Percentiles rank a stretch among this genome's conserved stretches.
These are phyloP conservation scores for Neobulgaria alba DNA, from an alignment of 2,329 filamentous ascomycete genomes.

Conservation along the genomic window DNA sequence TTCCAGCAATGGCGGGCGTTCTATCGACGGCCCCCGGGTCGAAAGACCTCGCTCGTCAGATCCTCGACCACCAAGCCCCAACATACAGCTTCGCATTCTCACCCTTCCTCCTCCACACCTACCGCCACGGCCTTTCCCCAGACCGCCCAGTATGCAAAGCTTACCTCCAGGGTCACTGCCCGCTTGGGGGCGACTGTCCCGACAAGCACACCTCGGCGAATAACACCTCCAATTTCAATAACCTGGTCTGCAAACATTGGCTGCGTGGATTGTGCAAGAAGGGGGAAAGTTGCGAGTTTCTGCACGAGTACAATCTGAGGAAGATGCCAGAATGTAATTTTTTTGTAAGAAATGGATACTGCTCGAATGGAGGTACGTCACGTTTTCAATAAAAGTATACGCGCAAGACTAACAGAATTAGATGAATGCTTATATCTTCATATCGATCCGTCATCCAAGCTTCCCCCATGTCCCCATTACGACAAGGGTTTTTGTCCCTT, in stretches of 20 bases:
- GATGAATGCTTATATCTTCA: constrained; percentile 94
- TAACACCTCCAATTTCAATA: constrained; percentile 33
- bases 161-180: constrained; percentile 79
- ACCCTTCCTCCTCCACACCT: constrained; percentile 73
- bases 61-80: constrained; percentile 48
- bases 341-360: constrained; percentile 87
- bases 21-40: constrained; percentile 21
- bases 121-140: constrained; percentile 74
- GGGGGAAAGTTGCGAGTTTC: constrained; percentile 90
- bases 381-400: no score
- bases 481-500: constrained; percentile 91
- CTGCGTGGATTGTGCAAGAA: constrained; percentile 96
- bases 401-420: constrained; percentile 13
- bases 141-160: constrained; percentile 78
- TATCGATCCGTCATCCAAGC: constrained; percentile 71
- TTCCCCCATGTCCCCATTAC: constrained; percentile 82
- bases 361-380: constrained; percentile 62
- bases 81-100: constrained; percentile 73
- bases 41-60: constrained; percentile 30
- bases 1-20: constrained; percentile 8
- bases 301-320: constrained; percentile 96
- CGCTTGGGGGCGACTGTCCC: constrained; percentile 72
- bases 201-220: constrained; percentile 50
- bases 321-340: constrained; percentile 99
- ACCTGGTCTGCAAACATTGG: constrained; percentile 97